phyloP scores from a whole-genome alignment of 2,329 filamentous ascomycete species.

The Pestalotiopsis fici region DNA sequence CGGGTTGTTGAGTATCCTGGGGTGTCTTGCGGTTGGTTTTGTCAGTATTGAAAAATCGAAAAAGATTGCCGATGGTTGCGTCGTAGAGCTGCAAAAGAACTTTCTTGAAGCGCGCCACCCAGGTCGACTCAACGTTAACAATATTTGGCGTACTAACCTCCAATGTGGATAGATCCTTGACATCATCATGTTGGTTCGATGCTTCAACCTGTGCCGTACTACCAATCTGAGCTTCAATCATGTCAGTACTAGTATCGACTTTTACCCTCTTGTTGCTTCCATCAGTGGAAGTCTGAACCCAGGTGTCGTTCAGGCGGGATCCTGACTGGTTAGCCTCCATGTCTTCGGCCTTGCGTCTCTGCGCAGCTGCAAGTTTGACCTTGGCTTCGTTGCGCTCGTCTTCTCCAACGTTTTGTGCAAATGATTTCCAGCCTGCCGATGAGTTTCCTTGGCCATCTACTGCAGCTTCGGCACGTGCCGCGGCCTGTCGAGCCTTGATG shows the following conservation, averaged over 20 bases:
- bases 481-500: slow-evolving; percentile 46
- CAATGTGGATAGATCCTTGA: background rate
- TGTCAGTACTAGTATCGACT: slow-evolving; percentile 18
- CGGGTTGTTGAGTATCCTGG: background rate
- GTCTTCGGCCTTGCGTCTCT: slow-evolving; percentile 27
- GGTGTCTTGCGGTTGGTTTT: background rate
- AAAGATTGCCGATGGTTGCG: background rate
- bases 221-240: background rate
- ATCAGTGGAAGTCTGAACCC: slow-evolving; percentile 38
- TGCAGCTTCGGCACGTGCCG: slow-evolving; percentile 19
- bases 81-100: slow-evolving; percentile 6
- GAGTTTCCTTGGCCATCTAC: slow-evolving; percentile 21
- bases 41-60: background rate
- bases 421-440: slow-evolving; percentile 23
- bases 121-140: background rate
- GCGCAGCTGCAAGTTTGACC: slow-evolving; percentile 18
- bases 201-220: background rate
- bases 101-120: background rate
- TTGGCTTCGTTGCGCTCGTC: slow-evolving; percentile 23
- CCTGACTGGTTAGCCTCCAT: slow-evolving; percentile 15
- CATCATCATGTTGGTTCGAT: background rate
- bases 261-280: slow-evolving; percentile 43
- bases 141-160: background rate
- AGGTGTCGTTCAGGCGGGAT: slow-evolving; percentile 37
- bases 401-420: slow-evolving; percentile 23